A percentile compares a stretch with the other conserved stretches of the same genome.
Conservation (phyloP, 805 yeast species). For the Starmerella stellata region DNA sequence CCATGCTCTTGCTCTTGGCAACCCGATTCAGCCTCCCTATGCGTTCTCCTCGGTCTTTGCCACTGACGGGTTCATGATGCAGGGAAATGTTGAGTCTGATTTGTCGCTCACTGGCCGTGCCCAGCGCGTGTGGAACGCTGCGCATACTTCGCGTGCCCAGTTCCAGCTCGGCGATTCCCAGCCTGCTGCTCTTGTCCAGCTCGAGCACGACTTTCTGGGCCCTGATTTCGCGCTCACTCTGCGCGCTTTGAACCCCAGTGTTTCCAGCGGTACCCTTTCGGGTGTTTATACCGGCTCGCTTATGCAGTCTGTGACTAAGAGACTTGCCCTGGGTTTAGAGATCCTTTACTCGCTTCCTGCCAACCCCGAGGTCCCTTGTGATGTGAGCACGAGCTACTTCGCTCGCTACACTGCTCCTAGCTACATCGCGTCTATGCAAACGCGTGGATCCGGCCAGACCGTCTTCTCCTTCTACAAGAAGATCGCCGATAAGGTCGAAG, state of each 20-base stretch:
- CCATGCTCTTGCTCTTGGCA: constrained; percentile 80
- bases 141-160: constrained; percentile 62
- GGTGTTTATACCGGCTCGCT: constrained; percentile 88
- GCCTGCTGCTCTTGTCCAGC: constrained; percentile 71
- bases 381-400: constrained; percentile 74
- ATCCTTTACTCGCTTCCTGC: constrained; percentile 56
- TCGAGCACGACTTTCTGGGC: constrained; percentile 91
- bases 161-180: constrained; percentile 76
- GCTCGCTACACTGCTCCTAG: constrained; percentile 74
- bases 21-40: constrained; percentile 70
- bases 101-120: constrained; percentile 70
- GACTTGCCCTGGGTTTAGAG: constrained; percentile 77
- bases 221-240: constrained; percentile 73
- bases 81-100: constrained; percentile 84
- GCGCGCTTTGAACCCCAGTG: constrained; percentile 77
- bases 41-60: constrained; percentile 83
- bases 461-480: constrained; percentile 86
- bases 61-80: constrained; percentile 65
- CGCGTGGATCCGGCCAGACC: constrained; percentile 82
- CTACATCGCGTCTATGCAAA: constrained; percentile 88
- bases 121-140: constrained; percentile 77
- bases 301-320: constrained; percentile 73
- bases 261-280: constrained; percentile 54
- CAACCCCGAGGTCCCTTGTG: constrained; percentile 42
- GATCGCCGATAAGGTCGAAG: constrained; percentile 83